These are phyloP conservation scores for Rauvolfia tetraphylla DNA, from an alignment of 257 asterid species.

Conservation along the genomic window DNA sequence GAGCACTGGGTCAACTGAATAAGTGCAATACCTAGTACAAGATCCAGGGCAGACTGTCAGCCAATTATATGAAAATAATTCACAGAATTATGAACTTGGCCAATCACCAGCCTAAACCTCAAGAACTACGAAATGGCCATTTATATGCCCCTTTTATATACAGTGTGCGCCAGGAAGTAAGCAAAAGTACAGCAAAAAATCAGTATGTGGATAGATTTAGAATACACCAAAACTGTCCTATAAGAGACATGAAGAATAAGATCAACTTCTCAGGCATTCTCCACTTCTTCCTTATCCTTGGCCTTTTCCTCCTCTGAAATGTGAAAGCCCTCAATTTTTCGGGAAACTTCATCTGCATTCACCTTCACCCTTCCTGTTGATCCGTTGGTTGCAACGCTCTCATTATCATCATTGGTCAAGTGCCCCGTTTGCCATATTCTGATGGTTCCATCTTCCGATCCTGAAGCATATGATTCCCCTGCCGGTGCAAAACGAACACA, in stretches of 20 bases:
- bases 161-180: background rate
- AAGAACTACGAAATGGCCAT: background rate
- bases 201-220: background rate
- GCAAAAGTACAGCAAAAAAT: background rate
- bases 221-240: background rate
- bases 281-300: conserved; percentile 28
- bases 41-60: no score
- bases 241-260: background rate
- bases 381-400: conserved; percentile 16
- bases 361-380: conserved; percentile 26
- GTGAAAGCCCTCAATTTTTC: conserved; percentile 34
- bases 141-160: background rate
- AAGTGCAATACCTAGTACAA: no score
- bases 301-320: conserved; percentile 24
- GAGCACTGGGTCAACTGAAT: no score
- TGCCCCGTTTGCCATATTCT: conserved; percentile 40
- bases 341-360: conserved; percentile 28
- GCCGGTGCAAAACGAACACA: conserved; percentile 33
- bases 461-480: conserved; percentile 42
- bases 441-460: conserved; percentile 42
- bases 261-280: conserved; percentile 10
- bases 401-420: conserved; percentile 25
- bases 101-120: background rate
- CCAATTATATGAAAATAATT: background rate
- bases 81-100: background rate